phyloP scores from a whole-genome alignment of 148 eudicot genomes.

The Talinum fruticosum region DNA sequence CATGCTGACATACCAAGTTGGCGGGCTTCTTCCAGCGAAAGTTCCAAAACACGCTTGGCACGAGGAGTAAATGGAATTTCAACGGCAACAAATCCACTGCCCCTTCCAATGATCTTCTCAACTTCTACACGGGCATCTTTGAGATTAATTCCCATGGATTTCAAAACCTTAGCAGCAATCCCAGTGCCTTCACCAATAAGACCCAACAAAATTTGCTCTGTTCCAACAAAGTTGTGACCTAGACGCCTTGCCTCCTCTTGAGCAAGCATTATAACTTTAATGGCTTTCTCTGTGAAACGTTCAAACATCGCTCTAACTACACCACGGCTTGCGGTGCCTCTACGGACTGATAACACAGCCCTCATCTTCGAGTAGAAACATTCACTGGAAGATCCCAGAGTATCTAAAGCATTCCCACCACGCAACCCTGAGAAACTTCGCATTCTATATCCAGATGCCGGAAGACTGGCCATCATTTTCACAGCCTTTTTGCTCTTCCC shows the following conservation, averaged over 20 bases:
- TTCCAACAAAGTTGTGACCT: constrained; percentile 93
- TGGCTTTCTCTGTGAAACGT: constrained; percentile 93
- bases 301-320: constrained; percentile 86
- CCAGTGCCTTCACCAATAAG: constrained; percentile 99
- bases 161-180: constrained; percentile 95
- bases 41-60: constrained; percentile 92
- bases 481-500: constrained; percentile 41
- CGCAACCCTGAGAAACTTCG: constrained; percentile 63
- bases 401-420: constrained; percentile 57
- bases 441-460: constrained; percentile 41
- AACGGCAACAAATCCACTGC: constrained; percentile 88
- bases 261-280: constrained; percentile 94
- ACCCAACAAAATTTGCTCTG: constrained; percentile 89
- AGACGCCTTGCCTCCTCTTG: constrained; percentile 93
- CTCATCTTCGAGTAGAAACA: constrained; percentile 59
- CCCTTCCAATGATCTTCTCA: constrained; percentile 94
- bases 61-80: constrained; percentile 95
- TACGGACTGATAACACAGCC: constrained; percentile 42
- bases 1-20: constrained; percentile 56
- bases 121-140: constrained; percentile 96
- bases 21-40: constrained; percentile 89
- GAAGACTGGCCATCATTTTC: constrained; percentile 47
- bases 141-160: constrained; percentile 93
- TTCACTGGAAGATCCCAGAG: constrained; percentile 37
- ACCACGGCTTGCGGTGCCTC: constrained; percentile 43